These are phyloP conservation scores for Bipolaris sorokiniana DNA, from an alignment of 2,329 filamentous ascomycete genomes.

Conservation along the genomic window DNA sequence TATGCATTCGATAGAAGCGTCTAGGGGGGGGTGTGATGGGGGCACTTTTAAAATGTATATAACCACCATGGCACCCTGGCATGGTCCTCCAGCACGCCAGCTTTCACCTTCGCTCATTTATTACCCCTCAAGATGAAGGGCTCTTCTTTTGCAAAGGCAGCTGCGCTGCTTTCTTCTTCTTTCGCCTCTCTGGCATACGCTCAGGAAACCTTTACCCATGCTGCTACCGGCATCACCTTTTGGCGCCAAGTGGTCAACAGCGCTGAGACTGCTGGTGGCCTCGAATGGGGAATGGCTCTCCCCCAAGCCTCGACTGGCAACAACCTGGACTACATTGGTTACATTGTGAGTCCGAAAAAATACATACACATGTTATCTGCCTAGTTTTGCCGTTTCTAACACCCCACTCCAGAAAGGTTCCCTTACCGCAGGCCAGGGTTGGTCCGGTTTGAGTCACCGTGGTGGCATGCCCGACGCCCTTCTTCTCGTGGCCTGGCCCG, in stretches of 20 bases:
- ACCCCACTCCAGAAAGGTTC: constrained; percentile 34
- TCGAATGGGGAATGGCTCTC: constrained; percentile 46
- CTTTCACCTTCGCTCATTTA: constrained; percentile 31
- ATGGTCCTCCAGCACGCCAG: constrained; percentile 30
- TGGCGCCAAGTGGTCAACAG: constrained; percentile 33
- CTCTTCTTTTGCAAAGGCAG: constrained; percentile 42
- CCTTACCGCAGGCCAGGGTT: constrained; percentile 38
- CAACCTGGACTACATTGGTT: constrained; percentile 49
- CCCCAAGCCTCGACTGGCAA: constrained; percentile 29
- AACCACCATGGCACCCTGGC: constrained; percentile 22
- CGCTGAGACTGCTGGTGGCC: constrained; percentile 41
- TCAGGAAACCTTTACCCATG: constrained; percentile 41
- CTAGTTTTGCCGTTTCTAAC: constrained; percentile 16
- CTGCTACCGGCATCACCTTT: constrained; percentile 42
- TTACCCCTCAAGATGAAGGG: constrained; percentile 43
- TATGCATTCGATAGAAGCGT: constrained; percentile 17
- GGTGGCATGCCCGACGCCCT: constrained; percentile 47
- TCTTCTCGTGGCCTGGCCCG: constrained; percentile 43
- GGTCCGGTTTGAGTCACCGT: constrained; percentile 47
- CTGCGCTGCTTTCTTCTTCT: constrained; percentile 48
- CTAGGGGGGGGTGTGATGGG: constrained; percentile 15
- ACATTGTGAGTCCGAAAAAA: constrained; percentile 33
- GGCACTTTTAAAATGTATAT: constrained; percentile 35
- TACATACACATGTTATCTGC: not conserved
- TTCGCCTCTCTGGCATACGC: constrained; percentile 37